phyloP scores from a whole-genome alignment of 148 eudicot species.

The Fagopyrum homotropicum region DNA sequence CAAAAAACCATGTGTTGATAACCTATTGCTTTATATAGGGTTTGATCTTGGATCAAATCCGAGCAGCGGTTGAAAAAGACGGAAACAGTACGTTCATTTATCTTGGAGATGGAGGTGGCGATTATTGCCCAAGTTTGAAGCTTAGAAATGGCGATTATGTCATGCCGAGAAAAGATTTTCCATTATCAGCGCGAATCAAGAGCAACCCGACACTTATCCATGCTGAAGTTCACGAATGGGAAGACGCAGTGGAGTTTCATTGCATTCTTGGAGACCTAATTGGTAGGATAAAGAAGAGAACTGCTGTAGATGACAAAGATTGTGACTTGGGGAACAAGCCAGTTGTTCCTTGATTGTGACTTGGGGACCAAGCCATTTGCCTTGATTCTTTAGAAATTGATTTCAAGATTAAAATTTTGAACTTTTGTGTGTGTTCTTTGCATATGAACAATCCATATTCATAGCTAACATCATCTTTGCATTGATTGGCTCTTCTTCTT shows the following conservation, averaged over 20 bases:
- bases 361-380: neutral
- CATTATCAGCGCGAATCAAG: conserved; percentile 41
- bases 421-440: neutral
- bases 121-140: conserved; percentile 74
- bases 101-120: conserved; percentile 83
- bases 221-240: conserved; percentile 66
- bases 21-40: conserved; percentile 34
- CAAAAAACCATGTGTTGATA: no score
- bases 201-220: conserved; percentile 34
- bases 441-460: no score
- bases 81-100: conserved; percentile 43
- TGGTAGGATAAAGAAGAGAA: neutral
- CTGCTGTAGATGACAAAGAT: neutral
- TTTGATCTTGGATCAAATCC: conserved; percentile 42
- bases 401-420: neutral
- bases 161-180: conserved; percentile 67
- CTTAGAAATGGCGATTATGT: conserved; percentile 53
- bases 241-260: conserved; percentile 57
- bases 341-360: neutral
- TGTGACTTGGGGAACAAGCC: neutral
- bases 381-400: neutral
- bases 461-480: neutral
- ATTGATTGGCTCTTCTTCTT: neutral
- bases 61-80: conserved; percentile 22
- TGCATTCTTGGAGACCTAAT: conserved; percentile 45